Percentiles rank a stretch among this genome's conserved stretches.
These are phyloP conservation scores for Eutrema salsugineum DNA, from an alignment of 441 rosid species.

Conservation along the genomic window DNA sequence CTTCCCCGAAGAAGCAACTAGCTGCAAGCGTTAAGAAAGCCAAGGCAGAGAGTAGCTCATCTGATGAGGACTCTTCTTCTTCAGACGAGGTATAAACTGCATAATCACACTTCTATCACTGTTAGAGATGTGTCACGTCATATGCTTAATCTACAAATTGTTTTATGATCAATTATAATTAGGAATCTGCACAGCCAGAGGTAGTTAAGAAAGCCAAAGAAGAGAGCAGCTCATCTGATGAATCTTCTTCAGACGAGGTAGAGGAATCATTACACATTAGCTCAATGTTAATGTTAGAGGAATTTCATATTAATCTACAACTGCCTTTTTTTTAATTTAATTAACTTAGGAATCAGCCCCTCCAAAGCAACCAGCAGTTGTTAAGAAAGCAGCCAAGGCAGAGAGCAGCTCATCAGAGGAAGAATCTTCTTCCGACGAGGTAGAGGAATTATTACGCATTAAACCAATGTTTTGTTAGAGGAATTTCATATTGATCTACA, in stretches of 20 bases:
- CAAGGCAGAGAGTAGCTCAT: background rate
- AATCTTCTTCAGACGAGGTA: conserved; percentile 25
- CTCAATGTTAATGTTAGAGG: background rate
- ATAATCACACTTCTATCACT: background rate
- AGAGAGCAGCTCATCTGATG: background rate
- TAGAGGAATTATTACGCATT: too few species aligned
- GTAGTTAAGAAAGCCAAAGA: background rate
- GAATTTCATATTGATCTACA: too few species aligned
- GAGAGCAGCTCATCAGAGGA: background rate
- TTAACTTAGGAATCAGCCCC: background rate
- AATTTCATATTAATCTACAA: background rate
- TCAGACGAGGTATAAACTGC: conserved; percentile 13
- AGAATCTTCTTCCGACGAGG: conserved; percentile 10
- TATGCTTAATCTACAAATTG: background rate
- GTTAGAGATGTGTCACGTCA: background rate
- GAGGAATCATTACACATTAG: background rate
- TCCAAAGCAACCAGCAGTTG: background rate
- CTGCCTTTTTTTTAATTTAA: too few species aligned
- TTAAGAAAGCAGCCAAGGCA: background rate
- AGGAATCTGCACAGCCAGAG: background rate
- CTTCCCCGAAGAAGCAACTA: background rate
- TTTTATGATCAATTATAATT: background rate
- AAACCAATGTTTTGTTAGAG: too few species aligned
- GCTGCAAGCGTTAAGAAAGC: background rate
- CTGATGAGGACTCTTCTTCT: conserved; percentile 27